Conservation (phyloP, 1,139 yeast genomes). For the Yamadazyma blattariae region DNA sequence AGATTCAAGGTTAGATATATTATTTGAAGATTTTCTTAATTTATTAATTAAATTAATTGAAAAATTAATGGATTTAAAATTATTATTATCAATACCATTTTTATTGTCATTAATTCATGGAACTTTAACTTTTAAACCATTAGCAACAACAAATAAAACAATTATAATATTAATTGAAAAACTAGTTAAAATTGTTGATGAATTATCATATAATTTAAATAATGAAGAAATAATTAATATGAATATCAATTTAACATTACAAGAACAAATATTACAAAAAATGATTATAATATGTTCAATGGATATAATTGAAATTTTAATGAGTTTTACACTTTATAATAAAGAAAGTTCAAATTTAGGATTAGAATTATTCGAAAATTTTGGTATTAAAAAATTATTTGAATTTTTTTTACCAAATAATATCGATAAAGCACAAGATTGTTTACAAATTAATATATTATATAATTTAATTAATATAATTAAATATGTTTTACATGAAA, state of each 20-base stretch:
- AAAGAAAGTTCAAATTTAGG: slow-evolving; percentile 5
- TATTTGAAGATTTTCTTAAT: slow-evolving; percentile 38
- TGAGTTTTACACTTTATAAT: slow-evolving; percentile 18
- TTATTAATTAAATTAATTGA: slow-evolving; percentile 36
- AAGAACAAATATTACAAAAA: slow-evolving; percentile 46
- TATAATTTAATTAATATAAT: slow-evolving; percentile 41
- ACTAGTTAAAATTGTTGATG: slow-evolving; percentile 18
- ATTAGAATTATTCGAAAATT: slow-evolving; percentile 4
- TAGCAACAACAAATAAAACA: slow-evolving; percentile 45
- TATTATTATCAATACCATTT: slow-evolving; percentile 49
- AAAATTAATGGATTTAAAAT: slow-evolving; percentile 20
- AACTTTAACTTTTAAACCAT: slow-evolving; percentile 52
- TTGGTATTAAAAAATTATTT: slow-evolving; percentile 21
- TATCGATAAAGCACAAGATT: slow-evolving; percentile 34
- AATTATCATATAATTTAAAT: slow-evolving; percentile 8
- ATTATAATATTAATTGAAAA: slow-evolving; percentile 17
- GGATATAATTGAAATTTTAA: slow-evolving; percentile 51
- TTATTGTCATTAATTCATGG: slow-evolving; percentile 52
- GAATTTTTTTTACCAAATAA: slow-evolving; percentile 35
- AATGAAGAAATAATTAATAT: slow-evolving; percentile 13
- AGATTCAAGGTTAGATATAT: slow-evolving; percentile 41
- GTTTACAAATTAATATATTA: slow-evolving; percentile 39
- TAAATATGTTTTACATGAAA: slow-evolving; percentile 9
- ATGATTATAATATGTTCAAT: slow-evolving; percentile 47
- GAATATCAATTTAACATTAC: slow-evolving; percentile 35